Evolutionary conservation across 331 rosid species (phyloP).

Genomic region (Malus hybrid): DNA sequence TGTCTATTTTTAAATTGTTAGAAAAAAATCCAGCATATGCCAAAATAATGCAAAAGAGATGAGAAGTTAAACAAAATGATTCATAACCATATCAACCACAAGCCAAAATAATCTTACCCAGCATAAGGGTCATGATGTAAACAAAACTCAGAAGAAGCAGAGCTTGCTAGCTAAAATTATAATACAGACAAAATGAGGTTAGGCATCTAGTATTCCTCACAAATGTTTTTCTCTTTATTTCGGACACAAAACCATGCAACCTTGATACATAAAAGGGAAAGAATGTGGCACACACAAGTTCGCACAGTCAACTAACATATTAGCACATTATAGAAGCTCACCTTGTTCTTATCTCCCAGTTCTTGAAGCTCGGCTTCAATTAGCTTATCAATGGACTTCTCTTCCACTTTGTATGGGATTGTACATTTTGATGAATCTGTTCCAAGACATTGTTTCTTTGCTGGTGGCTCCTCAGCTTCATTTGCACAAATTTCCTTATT

Average conservation of each 20-base stretch:
- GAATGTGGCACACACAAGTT: background rate
- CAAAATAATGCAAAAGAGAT: background rate
- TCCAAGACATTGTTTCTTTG: slow-evolving; percentile 51
- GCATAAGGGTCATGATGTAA: background rate
- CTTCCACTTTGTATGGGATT: slow-evolving; percentile 33
- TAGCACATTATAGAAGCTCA: slow-evolving; percentile 17
- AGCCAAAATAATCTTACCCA: background rate
- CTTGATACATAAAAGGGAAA: background rate
- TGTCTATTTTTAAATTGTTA: background rate
- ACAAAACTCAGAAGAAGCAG: background rate
- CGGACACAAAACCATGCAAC: background rate
- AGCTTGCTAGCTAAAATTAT: background rate
- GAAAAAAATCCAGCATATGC: background rate
- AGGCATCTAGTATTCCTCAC: too few species aligned
- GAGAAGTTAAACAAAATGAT: background rate
- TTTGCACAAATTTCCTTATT: slow-evolving; percentile 14
- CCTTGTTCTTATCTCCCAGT: slow-evolving; percentile 82
- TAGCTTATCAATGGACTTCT: slow-evolving; percentile 68
- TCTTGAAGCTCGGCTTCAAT: slow-evolving; percentile 78
- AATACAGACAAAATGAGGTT: background rate
- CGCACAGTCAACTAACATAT: background rate
- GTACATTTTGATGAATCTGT: slow-evolving; percentile 28
- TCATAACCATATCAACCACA: background rate
- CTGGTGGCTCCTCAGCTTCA: slow-evolving; percentile 46
- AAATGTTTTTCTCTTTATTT: too few species aligned